These are phyloP conservation scores for Cladosporium sp. DNA, from an alignment of 2,329 filamentous ascomycete genomes.

Conservation along the genomic window DNA sequence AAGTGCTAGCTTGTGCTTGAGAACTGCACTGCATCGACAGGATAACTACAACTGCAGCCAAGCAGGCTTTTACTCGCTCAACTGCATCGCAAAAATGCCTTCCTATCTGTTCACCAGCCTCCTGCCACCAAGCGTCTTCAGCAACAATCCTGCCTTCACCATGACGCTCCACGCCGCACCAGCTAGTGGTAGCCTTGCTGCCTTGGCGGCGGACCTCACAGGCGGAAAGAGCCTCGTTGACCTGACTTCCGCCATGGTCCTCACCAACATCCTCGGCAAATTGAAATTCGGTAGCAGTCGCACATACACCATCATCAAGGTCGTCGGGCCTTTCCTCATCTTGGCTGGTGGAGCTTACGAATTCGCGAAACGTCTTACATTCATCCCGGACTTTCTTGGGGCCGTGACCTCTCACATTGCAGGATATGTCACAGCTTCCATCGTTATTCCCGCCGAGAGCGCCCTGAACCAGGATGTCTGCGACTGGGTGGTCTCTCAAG, in stretches of 20 bases:
- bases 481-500: neutral
- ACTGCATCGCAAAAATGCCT: neutral
- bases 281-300: neutral
- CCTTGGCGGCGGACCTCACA: neutral
- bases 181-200: neutral
- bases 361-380: neutral
- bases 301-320: slow-evolving; percentile 6
- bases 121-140: neutral
- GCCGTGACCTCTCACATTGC: neutral
- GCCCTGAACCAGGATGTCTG: neutral
- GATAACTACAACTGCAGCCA: neutral
- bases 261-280: slow-evolving; percentile 6
- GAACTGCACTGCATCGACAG: neutral
- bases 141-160: neutral
- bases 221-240: slow-evolving; percentile 3
- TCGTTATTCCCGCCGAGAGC: neutral
- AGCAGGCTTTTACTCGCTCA: neutral
- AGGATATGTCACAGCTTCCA: neutral
- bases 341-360: neutral
- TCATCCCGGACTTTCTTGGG: neutral
- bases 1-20: neutral
- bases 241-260: neutral
- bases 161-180: neutral
- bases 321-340: neutral
- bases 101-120: neutral